phyloP scores from a whole-genome alignment of 257 asterid genomes.

The Solanum virginianum region DNA sequence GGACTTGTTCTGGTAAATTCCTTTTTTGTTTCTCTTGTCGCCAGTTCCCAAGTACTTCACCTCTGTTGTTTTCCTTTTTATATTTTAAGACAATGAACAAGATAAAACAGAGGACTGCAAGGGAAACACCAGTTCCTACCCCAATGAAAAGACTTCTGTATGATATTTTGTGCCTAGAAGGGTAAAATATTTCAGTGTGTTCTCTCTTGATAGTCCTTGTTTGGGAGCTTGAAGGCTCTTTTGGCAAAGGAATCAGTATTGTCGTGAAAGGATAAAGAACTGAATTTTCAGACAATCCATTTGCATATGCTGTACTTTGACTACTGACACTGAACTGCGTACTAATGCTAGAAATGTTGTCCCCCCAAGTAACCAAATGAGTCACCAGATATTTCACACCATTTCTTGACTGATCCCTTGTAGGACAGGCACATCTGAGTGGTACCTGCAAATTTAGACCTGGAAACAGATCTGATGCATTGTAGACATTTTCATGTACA shows the following conservation, averaged over 20 bases:
- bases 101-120: constrained; percentile 26
- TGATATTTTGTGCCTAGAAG: constrained; percentile 2
- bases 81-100: constrained; percentile 8
- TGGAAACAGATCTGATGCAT: background rate
- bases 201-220: background rate
- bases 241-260: constrained; percentile 35
- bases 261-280: constrained; percentile 43
- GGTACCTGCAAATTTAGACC: constrained; percentile 36
- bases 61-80: background rate
- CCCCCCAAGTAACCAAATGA: constrained; percentile 26
- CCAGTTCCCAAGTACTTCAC: background rate
- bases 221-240: constrained; percentile 22
- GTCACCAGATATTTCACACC: constrained; percentile 41
- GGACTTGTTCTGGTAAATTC: constrained; percentile 15
- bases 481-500: constrained; percentile 20
- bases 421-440: constrained; percentile 67
- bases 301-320: constrained; percentile 31
- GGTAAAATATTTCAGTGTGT: background rate
- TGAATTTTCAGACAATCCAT: constrained; percentile 27
- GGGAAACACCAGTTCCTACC: constrained; percentile 30
- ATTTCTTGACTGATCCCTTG: constrained; percentile 19
- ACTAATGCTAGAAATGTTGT: constrained; percentile 21
- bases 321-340: constrained; percentile 21
- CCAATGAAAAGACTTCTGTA: constrained; percentile 23
- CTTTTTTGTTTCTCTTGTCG: constrained; percentile 4